A percentile compares a stretch with the other conserved stretches of the same genome.
Evolutionary conservation across 1,284 basidiomycete species (phyloP).

Genomic region (Cerrena zonata): DNA sequence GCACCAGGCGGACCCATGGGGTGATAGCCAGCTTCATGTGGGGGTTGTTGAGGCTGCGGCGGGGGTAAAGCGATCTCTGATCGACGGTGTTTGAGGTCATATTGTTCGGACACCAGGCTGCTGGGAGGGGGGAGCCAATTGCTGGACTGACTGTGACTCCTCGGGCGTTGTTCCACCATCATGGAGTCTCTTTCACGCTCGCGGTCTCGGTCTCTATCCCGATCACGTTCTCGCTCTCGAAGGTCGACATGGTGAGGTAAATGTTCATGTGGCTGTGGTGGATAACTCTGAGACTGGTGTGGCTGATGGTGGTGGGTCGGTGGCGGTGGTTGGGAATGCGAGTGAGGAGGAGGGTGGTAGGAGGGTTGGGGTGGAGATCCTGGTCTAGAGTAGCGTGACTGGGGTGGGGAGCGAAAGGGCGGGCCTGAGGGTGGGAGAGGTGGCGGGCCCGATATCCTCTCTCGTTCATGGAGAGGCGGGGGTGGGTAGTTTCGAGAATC

Average conservation of each 20-base stretch:
- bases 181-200: too few relatives aligned
- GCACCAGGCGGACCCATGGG: not conserved
- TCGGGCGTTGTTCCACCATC: not conserved
- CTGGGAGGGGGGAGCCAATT: not conserved
- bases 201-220: too few relatives aligned
- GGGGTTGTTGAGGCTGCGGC: not conserved
- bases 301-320: not conserved
- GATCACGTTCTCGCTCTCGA: not conserved
- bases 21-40: not conserved
- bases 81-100: not conserved
- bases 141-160: not conserved
- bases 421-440: constrained; percentile 10
- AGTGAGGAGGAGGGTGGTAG: constrained; percentile 14
- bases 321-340: constrained; percentile 6
- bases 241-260: not conserved
- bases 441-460: constrained; percentile 14
- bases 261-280: not conserved
- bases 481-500: too few relatives aligned
- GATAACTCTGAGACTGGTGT: not conserved
- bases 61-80: not conserved
- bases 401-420: constrained; percentile 18
- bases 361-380: constrained; percentile 21
- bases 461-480: constrained; percentile 19
- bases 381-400: constrained; percentile 15
- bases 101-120: not conserved